These are phyloP conservation scores for Dictyostelium firmibasis DNA, from an alignment of 78 protist genomes.

Conservation along the genomic window DNA sequence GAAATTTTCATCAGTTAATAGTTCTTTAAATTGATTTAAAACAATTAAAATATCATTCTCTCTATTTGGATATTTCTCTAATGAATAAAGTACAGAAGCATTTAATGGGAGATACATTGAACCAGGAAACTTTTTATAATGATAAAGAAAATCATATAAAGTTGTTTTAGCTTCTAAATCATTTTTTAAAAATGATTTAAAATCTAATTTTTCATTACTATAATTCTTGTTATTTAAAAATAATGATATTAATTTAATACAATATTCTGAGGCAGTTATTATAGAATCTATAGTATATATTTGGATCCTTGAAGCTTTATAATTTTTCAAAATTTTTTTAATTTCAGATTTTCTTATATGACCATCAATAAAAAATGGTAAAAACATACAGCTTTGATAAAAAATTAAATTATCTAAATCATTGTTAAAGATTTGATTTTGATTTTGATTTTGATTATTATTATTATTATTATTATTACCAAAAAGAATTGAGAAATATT, in stretches of 20 bases:
- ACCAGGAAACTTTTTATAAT: not conserved
- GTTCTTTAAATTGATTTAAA: not conserved
- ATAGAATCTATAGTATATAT: not conserved
- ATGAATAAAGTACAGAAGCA: not conserved
- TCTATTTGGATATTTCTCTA: not conserved
- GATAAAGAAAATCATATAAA: not conserved
- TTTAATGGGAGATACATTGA: not conserved
- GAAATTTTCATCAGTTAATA: not conserved
- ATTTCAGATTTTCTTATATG: not conserved
- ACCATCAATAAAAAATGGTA: not conserved
- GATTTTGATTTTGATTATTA: not conserved
- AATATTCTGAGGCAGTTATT: not conserved
- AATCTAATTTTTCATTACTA: not conserved
- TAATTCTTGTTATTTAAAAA: not conserved
- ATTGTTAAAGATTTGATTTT: not conserved
- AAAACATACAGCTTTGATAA: not conserved
- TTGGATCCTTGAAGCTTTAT: not conserved
- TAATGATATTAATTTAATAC: not conserved
- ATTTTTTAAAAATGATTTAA: not conserved
- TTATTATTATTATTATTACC: too few species aligned
- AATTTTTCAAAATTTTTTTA: not conserved
- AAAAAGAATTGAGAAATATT: not conserved
- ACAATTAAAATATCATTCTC: not conserved
- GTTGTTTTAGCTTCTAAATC: not conserved
- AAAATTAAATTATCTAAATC: not conserved